Base-by-base conservation (phyloP, 306 rosid genomes). In the Lagenaria siceraria region DNA sequence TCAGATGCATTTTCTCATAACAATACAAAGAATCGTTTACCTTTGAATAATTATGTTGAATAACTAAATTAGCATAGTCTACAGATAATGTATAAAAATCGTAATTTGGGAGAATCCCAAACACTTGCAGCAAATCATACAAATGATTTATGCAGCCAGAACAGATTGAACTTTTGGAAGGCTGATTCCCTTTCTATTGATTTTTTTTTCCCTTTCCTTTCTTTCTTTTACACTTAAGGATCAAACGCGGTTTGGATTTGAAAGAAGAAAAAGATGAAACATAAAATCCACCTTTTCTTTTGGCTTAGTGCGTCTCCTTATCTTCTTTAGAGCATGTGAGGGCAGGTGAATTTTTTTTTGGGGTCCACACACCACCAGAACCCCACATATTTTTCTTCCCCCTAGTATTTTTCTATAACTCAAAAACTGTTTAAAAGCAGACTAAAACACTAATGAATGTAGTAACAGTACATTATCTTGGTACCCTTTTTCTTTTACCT, bases 201-300 rank as follows among this genome's bases (percentile, higher is more conserved):
- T 27, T 62, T 43, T 68, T 42, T 8, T 68, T 68, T 10, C 17
- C 24, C 21, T 68, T 35, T 42, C 18, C 6, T 46, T 49, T 49
- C 24, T 72, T 49, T 14, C 55, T 73, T 71, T 72, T 42, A 73
- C 77, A 73, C 25, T 73, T 49, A 10, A 51, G 77, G 77, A 73
- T 27, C 17, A 25, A 72, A 91, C 93, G 90, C 93, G 92, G 88
- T 79, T 91, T 91, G 79, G 59, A 61, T 75, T 82, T 87, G 83
- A 22, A 49, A 7, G n/a, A 51, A 52, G 68, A 58, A 76, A 64
- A n/a, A 12, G 75, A 22, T 43, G 60, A 31, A 10, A 31, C 60
- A 72, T 72, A 72, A 72, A 72, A 72, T 72, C 76, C 76, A 27
- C 62, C 29, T 51, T 73, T 73, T 51, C 61, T 73, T 49, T 73